Evolutionary conservation across 305 asterid genomes (phyloP), one percentile per base, ranked within the genome.

Genomic region (Striga hermonthica): DNA sequence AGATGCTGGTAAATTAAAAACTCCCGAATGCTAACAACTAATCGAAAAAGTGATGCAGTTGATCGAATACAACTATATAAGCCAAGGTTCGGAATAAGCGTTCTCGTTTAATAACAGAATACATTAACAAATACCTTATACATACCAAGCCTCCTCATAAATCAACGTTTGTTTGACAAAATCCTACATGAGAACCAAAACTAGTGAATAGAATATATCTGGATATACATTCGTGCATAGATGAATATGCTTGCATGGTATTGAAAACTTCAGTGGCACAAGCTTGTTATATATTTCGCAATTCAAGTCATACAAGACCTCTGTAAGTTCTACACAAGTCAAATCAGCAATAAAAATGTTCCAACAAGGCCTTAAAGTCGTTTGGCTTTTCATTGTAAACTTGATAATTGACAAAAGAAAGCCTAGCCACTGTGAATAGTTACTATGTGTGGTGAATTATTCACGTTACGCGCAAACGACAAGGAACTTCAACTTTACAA

Each of bases 121-220:
- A 54, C 55, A 49, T 49, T 13, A 22, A 7, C 60, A 10, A 55
- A 55, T 12, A 52, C 22, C 43, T 57, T 57, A 31, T 41, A 9
- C n/a, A 57, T 57, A 11, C 16, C 16, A 36, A 52, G 40, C 43
- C 39, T 57, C 4, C 41, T n/a, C 13, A 41, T 36, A 56, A 28
- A 56, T 34, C 61, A 36, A 57, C 61, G 31, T 11, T 57, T 57
- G 39, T 34, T 35, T 57, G 39, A 11, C 43, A 9, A 12, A 56
- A 28, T 56, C 61, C 61, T 56, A 31, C 61, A 56, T 56, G 9
- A 35, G 35, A 55, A 55, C 28, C n/a, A 10, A 8, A 55, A 34
- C 28, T 28, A 56, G 7, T 7, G 11, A 3, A 56, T 9, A 56
- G 1, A 28, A 76, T 13, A 14, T 48, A 48, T 5, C 0, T 13